Conservation (phyloP, 208 protist genomes). For the Zelonia costaricensis region DNA sequence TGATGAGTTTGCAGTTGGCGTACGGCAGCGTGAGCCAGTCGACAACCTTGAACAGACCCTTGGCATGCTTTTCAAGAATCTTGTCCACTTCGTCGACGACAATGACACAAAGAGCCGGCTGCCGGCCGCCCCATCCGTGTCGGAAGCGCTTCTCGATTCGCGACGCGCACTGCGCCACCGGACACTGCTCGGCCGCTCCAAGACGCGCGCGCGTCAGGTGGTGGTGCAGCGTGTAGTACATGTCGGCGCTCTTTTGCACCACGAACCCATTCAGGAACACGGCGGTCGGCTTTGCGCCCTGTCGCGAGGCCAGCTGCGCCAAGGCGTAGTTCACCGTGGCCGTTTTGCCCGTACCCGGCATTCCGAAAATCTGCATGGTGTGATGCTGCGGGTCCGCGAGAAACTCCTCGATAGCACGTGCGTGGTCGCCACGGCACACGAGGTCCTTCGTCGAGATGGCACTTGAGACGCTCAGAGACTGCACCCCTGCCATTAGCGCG, state of each 20-base stretch:
- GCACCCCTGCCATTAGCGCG: constrained; percentile 58
- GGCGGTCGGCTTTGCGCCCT: constrained; percentile 53
- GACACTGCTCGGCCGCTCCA: constrained; percentile 49
- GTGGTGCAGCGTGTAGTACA: constrained; percentile 84
- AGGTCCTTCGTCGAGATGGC: constrained; percentile 57
- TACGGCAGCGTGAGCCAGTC: constrained; percentile 87
- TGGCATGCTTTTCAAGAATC: constrained; percentile 75
- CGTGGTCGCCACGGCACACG: constrained; percentile 73
- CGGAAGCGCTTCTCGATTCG: constrained; percentile 81
- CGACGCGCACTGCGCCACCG: constrained; percentile 65
- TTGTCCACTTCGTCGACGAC: constrained; percentile 92
- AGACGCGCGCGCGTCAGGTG: constrained; percentile 72
- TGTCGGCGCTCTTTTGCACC: constrained; percentile 85
- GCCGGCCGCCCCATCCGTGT: constrained; percentile 53
- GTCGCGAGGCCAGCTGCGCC: constrained; percentile 39
- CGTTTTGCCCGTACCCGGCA: constrained; percentile 91
- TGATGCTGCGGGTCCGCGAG: constrained; percentile 62
- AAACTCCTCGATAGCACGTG: constrained; percentile 66
- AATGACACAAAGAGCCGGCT: constrained; percentile 66
- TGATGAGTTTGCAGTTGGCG: constrained; percentile 84
- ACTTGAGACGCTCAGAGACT: constrained; percentile 76
- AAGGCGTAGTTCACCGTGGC: constrained; percentile 81
- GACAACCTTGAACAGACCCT: constrained; percentile 81
- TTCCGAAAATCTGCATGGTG: constrained; percentile 90
- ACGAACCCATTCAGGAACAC: constrained; percentile 91